These are phyloP conservation scores for Agrocybe pediades DNA, from an alignment of 768 basidiomycete genomes.

Conservation along the genomic window DNA sequence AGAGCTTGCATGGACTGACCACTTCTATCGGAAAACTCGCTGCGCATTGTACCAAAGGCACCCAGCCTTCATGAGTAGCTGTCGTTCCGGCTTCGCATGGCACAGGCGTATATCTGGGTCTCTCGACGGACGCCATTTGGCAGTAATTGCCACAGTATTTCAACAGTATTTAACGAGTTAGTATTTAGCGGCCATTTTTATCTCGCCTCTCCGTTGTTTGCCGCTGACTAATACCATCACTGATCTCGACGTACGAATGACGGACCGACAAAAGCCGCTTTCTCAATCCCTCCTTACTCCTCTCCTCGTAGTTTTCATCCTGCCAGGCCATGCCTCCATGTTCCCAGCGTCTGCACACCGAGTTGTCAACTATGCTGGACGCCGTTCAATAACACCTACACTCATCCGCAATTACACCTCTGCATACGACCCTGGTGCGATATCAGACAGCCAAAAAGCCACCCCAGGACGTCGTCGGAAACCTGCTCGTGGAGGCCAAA, in stretches of 20 bases:
- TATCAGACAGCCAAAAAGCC: conserved; percentile 12
- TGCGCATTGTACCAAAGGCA: conserved; percentile 7
- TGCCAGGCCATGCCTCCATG: conserved; percentile 20
- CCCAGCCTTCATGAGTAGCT: neutral
- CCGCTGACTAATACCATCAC: too few species aligned
- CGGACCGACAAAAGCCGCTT: too few species aligned
- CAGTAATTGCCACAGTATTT: too few species aligned
- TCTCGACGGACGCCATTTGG: neutral
- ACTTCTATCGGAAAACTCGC: conserved; percentile 11
- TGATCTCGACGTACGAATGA: too few species aligned
- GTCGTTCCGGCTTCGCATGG: neutral
- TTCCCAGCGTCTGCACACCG: conserved; percentile 6
- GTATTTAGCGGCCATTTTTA: too few species aligned
- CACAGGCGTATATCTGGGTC: neutral
- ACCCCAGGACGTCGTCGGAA: conserved; percentile 11
- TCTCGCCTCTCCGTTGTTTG: too few species aligned
- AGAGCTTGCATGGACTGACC: neutral
- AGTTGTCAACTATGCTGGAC: neutral
- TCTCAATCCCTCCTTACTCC: too few species aligned
- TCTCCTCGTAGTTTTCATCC: neutral
- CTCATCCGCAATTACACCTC: neutral
- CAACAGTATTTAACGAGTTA: too few species aligned
- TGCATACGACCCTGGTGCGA: conserved; percentile 11
- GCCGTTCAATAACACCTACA: conserved; percentile 16
- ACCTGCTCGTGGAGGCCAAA: conserved; percentile 50